Conservation (phyloP, 2,329 filamentous ascomycete species). For the Hortaea sp. region DNA sequence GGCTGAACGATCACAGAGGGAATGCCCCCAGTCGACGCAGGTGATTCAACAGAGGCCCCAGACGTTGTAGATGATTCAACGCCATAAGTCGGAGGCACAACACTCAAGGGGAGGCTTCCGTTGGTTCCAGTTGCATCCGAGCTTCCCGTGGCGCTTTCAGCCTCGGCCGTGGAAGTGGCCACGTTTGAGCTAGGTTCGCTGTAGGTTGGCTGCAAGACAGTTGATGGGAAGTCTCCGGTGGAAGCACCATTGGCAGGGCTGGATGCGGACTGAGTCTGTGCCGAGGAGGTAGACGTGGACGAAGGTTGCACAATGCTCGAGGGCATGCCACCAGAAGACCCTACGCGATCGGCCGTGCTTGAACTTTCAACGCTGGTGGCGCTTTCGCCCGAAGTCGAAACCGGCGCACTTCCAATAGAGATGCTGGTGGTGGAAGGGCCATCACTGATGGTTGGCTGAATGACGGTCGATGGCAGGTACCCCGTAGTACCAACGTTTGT, state of each 20-base stretch:
- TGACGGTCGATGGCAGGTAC: neutral
- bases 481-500: neutral
- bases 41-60: neutral
- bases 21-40: conserved; percentile 6
- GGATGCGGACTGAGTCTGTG: neutral
- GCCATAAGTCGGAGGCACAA: neutral
- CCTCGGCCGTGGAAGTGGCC: neutral
- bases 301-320: neutral
- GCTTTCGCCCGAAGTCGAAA: neutral
- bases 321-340: conserved; percentile 6
- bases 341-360: neutral
- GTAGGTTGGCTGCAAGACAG: conserved; percentile 1
- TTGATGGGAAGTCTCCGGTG: conserved; percentile 5
- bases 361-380: neutral
- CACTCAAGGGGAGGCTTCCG: neutral
- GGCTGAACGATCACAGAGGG: conserved; percentile 8
- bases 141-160: neutral
- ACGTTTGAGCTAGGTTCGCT: neutral
- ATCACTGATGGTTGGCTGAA: neutral
- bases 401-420: neutral
- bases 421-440: neutral
- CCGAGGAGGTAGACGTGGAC: neutral
- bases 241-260: conserved; percentile 2
- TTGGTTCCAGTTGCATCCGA: neutral
- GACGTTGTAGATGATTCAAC: neutral